These are phyloP conservation scores for Flaveria sonorensis DNA, from an alignment of 129 eudicot species.

Conservation along the genomic window DNA sequence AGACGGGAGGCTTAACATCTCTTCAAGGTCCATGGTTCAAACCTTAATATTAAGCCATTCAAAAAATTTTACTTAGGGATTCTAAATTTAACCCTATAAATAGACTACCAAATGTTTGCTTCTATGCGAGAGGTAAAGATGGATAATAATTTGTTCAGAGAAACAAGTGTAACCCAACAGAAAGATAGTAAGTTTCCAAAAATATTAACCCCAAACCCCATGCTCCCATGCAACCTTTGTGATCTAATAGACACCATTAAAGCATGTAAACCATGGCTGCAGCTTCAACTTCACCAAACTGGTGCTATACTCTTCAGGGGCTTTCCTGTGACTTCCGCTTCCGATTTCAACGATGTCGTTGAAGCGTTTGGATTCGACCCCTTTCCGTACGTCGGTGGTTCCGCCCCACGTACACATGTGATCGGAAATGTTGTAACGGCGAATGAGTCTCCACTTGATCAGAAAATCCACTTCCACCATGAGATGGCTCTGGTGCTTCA, in stretches of 20 bases:
- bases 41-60: too few species aligned
- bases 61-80: too few species aligned
- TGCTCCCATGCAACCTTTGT: not conserved
- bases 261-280: conserved; percentile 41
- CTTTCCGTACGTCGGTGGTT: conserved; percentile 17
- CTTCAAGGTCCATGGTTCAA: too few species aligned
- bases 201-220: not conserved
- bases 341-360: conserved; percentile 55
- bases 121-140: not conserved
- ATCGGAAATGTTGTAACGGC: conserved; percentile 12
- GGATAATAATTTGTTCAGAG: not conserved
- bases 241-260: conserved; percentile 34
- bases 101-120: not conserved
- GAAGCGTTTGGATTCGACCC: conserved; percentile 22
- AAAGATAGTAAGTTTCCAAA: not conserved
- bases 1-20: too few species aligned
- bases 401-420: conserved; percentile 56
- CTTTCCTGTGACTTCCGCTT: conserved; percentile 34
- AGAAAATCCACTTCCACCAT: conserved; percentile 16
- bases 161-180: not conserved
- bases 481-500: not conserved
- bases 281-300: conserved; percentile 11
- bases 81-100: not conserved
- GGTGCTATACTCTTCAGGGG: conserved; percentile 30
- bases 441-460: conserved; percentile 26